Base-by-base conservation (phyloP, 805 yeast species). In the Metschnikowia reukaufii region DNA sequence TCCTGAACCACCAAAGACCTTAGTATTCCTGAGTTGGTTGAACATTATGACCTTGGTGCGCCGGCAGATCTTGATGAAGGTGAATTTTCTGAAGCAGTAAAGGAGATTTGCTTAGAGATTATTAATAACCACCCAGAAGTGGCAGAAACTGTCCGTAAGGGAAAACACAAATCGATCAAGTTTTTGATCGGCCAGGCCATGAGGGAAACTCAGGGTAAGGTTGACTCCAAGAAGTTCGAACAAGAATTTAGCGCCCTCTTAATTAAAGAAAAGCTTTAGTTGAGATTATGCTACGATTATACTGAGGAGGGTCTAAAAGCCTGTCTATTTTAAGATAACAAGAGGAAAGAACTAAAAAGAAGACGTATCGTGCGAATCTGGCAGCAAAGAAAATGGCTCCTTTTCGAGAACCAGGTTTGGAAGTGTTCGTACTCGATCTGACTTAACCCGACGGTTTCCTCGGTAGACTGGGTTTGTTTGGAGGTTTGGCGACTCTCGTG, bases 181-280 rank as follows among this genome's bases (percentile, higher is more conserved):
- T 88, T 73, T 58, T 70, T 94, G 46, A 76, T 94, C 3, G 98
- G 97, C 0, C 80, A 79, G 60, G 95, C 89, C 16, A 88, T 94
- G 96, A 81, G 82, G 57, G 69, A 75, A 45, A 79, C 88, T 1
- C 86, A 83, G 54, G 97, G 97, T 3, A 76, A 69, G 49, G 69
- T 77, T 21, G 64, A 52, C 52, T 75, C 76, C 12, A 63, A 51
- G 39, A 54, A 27, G 54, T 67, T 59, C 29, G 62, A 60, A 17
- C 43, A 45, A 20, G 64, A 57, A 42, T 68, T 72, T 33, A 50
- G 52, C 9, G 50, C 55, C 21, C 44, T 67, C 17, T 47, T 65
- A 21, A 27, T 47, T 16, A 36, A 31, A 18, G 16, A 39, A 16
- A 15, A 31, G 15, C 10, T 25, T 12, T 25, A 25, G 12, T 25